These are phyloP conservation scores for Clausena lansium DNA, from an alignment of 345 rosid species.

Conservation along the genomic window DNA sequence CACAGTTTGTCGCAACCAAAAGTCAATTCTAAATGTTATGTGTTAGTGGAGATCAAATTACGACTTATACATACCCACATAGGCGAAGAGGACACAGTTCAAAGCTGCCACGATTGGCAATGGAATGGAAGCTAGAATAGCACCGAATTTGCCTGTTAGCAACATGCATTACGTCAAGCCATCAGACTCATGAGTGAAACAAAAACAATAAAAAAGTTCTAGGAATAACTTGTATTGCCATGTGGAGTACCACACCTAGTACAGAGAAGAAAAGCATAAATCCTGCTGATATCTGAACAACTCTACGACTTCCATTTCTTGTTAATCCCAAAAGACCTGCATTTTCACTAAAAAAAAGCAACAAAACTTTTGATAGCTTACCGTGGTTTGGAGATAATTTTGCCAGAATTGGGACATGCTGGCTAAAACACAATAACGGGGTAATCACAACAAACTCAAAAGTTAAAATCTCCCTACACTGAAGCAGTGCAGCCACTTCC, in stretches of 20 bases:
- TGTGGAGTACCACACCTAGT: slow-evolving; percentile 39
- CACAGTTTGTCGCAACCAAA: not conserved
- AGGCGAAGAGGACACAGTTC: slow-evolving; percentile 79
- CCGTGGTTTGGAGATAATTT: not conserved
- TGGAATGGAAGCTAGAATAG: slow-evolving; percentile 85
- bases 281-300: slow-evolving; percentile 65
- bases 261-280: slow-evolving; percentile 94
- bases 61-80: slow-evolving; percentile 57
- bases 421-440: not conserved
- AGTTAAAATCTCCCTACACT: slow-evolving; percentile 43
- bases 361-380: slow-evolving; percentile 9
- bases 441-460: not conserved
- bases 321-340: slow-evolving; percentile 88
- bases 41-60: not conserved
- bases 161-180: not conserved
- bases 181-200: not conserved
- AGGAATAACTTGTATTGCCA: not conserved
- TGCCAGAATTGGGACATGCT: not conserved
- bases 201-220: not conserved
- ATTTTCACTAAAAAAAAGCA: slow-evolving; percentile 61
- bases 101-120: slow-evolving; percentile 78
- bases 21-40: not conserved
- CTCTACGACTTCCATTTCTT: slow-evolving; percentile 83
- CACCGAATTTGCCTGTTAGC: slow-evolving; percentile 81
- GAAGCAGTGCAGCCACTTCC: slow-evolving; percentile 71